Percentiles rank a stretch among this genome's conserved stretches.
Evolutionary conservation across 768 basidiomycete genomes (phyloP).

Genomic region (Cystofilobasidium capitatum): DNA sequence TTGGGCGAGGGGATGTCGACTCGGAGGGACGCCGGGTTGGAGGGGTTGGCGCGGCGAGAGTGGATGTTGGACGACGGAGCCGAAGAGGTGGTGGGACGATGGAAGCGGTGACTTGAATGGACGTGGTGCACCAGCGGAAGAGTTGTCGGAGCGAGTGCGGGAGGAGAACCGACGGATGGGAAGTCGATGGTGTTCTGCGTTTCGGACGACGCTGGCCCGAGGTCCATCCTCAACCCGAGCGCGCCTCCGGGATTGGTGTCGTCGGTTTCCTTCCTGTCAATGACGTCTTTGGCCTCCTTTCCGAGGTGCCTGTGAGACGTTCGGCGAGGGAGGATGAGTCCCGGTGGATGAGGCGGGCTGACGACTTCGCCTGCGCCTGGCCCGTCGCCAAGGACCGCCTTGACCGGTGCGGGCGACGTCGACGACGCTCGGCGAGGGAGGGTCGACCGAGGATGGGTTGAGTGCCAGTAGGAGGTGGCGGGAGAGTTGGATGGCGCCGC

Average conservation of each 20-base stretch:
- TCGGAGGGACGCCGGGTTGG: constrained; percentile 14
- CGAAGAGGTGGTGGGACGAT: neutral
- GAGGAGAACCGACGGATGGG: neutral
- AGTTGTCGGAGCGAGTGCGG: neutral
- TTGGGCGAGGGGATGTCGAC: constrained; percentile 19
- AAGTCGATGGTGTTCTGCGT: neutral
- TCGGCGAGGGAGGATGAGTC: constrained; percentile 8
- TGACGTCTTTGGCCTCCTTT: neutral
- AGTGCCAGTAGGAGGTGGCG: neutral
- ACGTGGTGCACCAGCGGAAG: neutral
- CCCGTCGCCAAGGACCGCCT: neutral
- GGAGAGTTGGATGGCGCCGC: neutral
- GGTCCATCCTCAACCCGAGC: neutral
- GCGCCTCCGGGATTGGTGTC: neutral
- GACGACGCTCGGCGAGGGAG: constrained; percentile 6
- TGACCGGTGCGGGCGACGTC: neutral
- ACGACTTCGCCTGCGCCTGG: neutral
- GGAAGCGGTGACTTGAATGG: neutral
- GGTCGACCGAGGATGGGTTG: neutral
- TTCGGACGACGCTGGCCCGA: neutral
- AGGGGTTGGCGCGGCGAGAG: constrained; percentile 2
- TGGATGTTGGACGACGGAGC: neutral
- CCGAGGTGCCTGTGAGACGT: neutral
- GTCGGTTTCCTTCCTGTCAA: neutral
- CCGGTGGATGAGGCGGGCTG: constrained; percentile 6